Base-by-base conservation (phyloP, 2,329 filamentous ascomycete genomes). In the Alternaria sp. region DNA sequence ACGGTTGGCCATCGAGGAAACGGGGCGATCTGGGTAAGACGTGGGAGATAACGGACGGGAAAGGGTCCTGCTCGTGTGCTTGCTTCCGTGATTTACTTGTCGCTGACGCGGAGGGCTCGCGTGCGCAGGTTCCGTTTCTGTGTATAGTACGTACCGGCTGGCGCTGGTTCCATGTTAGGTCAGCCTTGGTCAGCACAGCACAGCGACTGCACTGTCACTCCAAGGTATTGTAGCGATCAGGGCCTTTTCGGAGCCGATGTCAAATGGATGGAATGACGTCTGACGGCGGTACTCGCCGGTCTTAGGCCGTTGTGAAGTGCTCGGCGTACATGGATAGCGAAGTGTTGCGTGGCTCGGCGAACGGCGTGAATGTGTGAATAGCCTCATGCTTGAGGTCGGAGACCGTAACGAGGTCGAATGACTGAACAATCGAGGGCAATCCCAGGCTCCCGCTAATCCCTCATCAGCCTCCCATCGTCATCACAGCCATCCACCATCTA, bases 11-110 rank as follows among this genome's bases (percentile, higher is more conserved):
- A 56, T 60, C 32, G 56, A 40, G 64, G 30, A 36, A 36, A 30
- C 57, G 61, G 62, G 57, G 44, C 36, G 52, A 51, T 40, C 60
- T 57, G 62, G 64, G 58, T 54, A 30, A 30, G 11, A 30, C 46
- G n/a, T 22, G 11, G 10, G 34, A 25, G 46, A 38, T 18, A 11
- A 55, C 28, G 59, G 59, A 12, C 58, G 63, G 64, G 58, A 61
- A 62, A 62, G 64, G 63, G 63, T 63, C 62, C 36, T 70, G 63
- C 58, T 74, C 67, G 70, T 68, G 69, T 71, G 69, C 63, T 56
- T 54, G 32, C 20, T 61, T 34, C 57, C 51, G 32, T 60, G 34
- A 12, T 43, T 25, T 20, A n/a, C 7, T 20, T 16, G n/a, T 41
- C 10, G 64, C 60, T 68, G 54, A 62, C 57, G 62, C 59, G 55